These are phyloP conservation scores for Paramecium tetraurelia DNA, from an alignment of 73 alveolate species.

Conservation along the genomic window DNA sequence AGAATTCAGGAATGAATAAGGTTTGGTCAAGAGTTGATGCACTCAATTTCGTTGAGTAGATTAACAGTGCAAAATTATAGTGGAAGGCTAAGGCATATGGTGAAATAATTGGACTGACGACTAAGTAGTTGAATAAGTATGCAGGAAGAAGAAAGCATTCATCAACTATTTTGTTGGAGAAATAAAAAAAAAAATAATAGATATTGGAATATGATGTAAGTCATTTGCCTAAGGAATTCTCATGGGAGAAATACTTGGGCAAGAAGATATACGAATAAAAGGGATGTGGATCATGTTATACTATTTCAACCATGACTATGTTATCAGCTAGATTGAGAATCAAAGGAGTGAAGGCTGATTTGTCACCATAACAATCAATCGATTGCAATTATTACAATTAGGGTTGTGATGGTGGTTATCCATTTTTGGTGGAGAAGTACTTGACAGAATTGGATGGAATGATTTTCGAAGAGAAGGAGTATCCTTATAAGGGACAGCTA, in stretches of 20 bases:
- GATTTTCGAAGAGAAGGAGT: conserved; percentile 38
- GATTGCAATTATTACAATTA: conserved; percentile 56
- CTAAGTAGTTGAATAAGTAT: conserved; percentile 25
- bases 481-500: conserved; percentile 38
- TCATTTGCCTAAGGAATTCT: conserved; percentile 53
- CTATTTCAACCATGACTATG: conserved; percentile 59
- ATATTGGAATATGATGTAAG: background rate
- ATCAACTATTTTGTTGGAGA: background rate
- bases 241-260: conserved; percentile 56
- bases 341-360: conserved; percentile 10
- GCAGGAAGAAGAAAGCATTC: conserved; percentile 52
- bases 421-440: conserved; percentile 49
- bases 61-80: conserved; percentile 20
- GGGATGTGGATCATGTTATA: conserved; percentile 60
- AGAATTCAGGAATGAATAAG: background rate
- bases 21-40: conserved; percentile 16
- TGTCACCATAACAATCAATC: conserved; percentile 57
- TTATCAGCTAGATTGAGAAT: conserved; percentile 57
- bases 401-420: conserved; percentile 66
- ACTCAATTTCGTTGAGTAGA: background rate
- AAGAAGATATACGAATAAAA: conserved; percentile 37
- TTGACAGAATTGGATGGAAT: background rate
- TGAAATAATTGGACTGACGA: conserved; percentile 5
- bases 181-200: background rate
- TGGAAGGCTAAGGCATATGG: conserved; percentile 42